Evolutionary conservation across 108 stramenopile genomes (phyloP).

Genomic region (Parmales sp.): DNA sequence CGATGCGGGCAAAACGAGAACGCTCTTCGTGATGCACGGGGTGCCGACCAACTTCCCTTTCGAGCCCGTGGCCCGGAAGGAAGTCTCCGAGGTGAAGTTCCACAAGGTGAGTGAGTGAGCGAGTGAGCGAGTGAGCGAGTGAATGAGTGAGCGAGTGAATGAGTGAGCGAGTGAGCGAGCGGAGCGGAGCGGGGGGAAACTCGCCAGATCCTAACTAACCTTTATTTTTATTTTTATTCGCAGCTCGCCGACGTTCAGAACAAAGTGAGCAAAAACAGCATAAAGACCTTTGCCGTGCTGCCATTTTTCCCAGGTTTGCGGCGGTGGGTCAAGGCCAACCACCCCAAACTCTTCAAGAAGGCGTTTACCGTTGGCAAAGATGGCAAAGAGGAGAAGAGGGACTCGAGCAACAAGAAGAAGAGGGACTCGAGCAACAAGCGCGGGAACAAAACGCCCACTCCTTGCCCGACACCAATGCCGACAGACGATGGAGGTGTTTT

Average conservation of each 20-base stretch:
- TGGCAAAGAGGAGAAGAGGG: constrained; percentile 15
- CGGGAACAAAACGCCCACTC: constrained; percentile 7
- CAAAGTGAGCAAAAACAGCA: no score
- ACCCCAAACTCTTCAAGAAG: no score
- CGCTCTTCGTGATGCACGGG: constrained; percentile 60
- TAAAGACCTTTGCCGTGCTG: constrained; percentile 53
- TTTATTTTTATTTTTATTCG: no score
- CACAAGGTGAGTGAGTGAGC: constrained; percentile 47
- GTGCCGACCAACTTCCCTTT: constrained; percentile 72
- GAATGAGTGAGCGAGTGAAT: no score
- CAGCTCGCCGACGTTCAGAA: no score
- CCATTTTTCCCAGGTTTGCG: constrained; percentile 52
- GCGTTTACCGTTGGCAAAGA: no score
- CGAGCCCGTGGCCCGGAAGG: constrained; percentile 70
- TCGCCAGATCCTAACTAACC: no score
- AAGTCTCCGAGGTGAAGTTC: constrained; percentile 57
- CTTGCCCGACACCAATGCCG: constrained; percentile 14
- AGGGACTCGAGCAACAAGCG: constrained; percentile 5
- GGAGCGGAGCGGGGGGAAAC: no score
- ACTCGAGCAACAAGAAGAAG: constrained; percentile 15
- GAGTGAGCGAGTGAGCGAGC: no score
- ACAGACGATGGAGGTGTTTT: constrained; percentile 30
- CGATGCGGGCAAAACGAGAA: constrained; percentile 57
- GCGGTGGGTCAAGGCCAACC: constrained; percentile 67
- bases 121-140: no score